These are phyloP conservation scores for Mycena rosella DNA, from an alignment of 768 basidiomycete species.

Conservation along the genomic window DNA sequence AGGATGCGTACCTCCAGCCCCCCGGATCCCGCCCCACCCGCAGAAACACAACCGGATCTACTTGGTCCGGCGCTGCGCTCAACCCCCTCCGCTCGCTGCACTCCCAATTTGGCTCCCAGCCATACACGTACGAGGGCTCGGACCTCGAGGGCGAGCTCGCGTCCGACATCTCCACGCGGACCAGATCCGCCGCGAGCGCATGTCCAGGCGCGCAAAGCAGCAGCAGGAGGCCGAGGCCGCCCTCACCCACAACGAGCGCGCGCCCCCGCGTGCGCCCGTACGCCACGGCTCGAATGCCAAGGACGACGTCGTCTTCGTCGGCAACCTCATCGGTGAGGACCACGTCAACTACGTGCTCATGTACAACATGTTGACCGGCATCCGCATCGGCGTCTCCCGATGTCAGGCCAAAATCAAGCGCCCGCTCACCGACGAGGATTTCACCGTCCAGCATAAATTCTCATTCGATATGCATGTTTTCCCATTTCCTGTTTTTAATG, in stretches of 20 bases:
- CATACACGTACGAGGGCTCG: too few species aligned
- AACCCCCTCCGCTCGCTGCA: constrained; percentile 43
- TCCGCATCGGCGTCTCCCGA: constrained; percentile 94
- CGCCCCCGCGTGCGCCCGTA: constrained; percentile 5
- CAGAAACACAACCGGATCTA: constrained; percentile 80
- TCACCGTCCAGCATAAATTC: constrained; percentile 90
- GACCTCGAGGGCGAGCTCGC: constrained; percentile 70
- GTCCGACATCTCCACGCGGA: constrained; percentile 92
- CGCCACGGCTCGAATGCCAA: constrained; percentile 30
- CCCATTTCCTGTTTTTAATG: constrained; percentile 5
- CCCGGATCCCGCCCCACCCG: constrained; percentile 66
- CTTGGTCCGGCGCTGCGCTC: constrained; percentile 37
- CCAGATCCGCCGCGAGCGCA: constrained; percentile 83
- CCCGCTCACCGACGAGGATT: constrained; percentile 88
- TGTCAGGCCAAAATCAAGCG: constrained; percentile 96
- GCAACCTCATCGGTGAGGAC: constrained; percentile 96
- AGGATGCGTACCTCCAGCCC: constrained; percentile 67
- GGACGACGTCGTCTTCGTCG: constrained; percentile 47
- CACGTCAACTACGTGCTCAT: constrained; percentile 99
- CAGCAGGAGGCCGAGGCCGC: constrained; percentile 74
- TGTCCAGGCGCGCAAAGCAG: constrained; percentile 77
- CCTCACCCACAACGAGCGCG: constrained; percentile 52
- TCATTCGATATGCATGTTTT: constrained; percentile 93
- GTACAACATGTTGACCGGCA: constrained; percentile 99
- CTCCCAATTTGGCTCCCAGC: constrained; percentile 49